phyloP scores from a whole-genome alignment of 2,329 filamentous ascomycete species.

The Thelonectria blattea region DNA sequence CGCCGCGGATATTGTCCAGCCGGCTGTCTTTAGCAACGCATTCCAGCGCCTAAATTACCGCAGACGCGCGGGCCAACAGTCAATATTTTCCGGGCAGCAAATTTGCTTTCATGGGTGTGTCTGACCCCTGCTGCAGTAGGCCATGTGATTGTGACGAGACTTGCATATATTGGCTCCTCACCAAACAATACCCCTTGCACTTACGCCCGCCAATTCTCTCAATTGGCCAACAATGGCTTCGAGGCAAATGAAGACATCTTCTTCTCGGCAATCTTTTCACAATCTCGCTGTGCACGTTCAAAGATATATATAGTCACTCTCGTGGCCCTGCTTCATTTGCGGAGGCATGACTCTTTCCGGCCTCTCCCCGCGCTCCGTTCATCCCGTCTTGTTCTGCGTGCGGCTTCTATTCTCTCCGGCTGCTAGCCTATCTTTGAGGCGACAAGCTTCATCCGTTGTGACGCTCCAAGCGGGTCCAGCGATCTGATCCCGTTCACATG shows the following conservation, averaged over 20 bases:
- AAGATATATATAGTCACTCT: not conserved
- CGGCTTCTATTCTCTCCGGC: not conserved
- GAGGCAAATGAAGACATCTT: not conserved
- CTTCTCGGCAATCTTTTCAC: not conserved
- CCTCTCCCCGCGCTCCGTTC: not conserved
- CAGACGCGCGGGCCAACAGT: not conserved
- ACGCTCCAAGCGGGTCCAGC: not conserved
- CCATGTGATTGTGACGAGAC: conserved; percentile 1
- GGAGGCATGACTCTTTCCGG: not conserved
- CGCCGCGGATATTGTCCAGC: not conserved
- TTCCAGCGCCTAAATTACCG: not conserved
- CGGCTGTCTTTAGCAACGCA: not conserved
- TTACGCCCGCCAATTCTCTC: not conserved
- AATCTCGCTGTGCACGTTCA: not conserved
- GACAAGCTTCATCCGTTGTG: not conserved
- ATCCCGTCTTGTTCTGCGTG: not conserved
- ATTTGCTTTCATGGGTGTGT: not conserved
- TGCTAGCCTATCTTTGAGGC: too few species aligned
- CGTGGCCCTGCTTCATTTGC: not conserved
- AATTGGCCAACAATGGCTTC: not conserved
- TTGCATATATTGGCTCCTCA: not conserved
- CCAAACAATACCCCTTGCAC: not conserved
- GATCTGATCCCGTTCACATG: not conserved
- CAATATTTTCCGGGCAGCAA: not conserved
- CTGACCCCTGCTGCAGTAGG: not conserved